These are phyloP conservation scores for Candida glaebosa DNA, from an alignment of 805 yeast species.

Conservation along the genomic window DNA sequence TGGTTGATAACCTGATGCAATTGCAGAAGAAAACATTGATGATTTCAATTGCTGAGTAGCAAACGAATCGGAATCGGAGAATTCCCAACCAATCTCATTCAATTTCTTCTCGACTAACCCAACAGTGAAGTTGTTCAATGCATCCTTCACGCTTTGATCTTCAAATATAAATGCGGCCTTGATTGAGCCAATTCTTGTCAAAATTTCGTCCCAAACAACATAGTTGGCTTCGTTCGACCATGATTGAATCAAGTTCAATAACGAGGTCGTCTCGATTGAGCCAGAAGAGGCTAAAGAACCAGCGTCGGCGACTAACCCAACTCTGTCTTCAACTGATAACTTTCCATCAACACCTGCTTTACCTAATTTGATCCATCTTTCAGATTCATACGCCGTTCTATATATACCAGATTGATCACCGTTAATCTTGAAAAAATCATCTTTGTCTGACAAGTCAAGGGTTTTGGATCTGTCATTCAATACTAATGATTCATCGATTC, in stretches of 20 bases:
- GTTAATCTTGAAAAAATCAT: conserved; percentile 66
- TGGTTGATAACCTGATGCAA: conserved; percentile 44
- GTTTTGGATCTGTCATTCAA: conserved; percentile 44
- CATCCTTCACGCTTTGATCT: conserved; percentile 41
- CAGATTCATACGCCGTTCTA: conserved; percentile 66
- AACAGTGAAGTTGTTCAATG: conserved; percentile 50
- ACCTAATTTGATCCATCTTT: conserved; percentile 68
- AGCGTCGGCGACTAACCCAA: conserved; percentile 80
- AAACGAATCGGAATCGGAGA: conserved; percentile 52
- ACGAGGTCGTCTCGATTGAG: conserved; percentile 56
- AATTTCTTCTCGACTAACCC: conserved; percentile 55
- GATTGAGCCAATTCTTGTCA: conserved; percentile 45
- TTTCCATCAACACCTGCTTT: conserved; percentile 53
- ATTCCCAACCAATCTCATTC: conserved; percentile 61
- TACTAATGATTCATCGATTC: conserved; percentile 57
- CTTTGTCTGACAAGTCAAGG: conserved; percentile 34
- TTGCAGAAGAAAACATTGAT: conserved; percentile 59
- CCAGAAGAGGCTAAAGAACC: conserved; percentile 71
- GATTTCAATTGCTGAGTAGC: conserved; percentile 66
- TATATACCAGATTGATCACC: conserved; percentile 73
- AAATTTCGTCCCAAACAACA: conserved; percentile 66
- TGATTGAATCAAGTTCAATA: conserved; percentile 54
- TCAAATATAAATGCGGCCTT: conserved; percentile 57
- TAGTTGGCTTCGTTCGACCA: conserved; percentile 60
- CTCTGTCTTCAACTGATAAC: conserved; percentile 72